Conservation (phyloP, 2,329 filamentous ascomycete genomes). For the Trichoderma aggressivum region DNA sequence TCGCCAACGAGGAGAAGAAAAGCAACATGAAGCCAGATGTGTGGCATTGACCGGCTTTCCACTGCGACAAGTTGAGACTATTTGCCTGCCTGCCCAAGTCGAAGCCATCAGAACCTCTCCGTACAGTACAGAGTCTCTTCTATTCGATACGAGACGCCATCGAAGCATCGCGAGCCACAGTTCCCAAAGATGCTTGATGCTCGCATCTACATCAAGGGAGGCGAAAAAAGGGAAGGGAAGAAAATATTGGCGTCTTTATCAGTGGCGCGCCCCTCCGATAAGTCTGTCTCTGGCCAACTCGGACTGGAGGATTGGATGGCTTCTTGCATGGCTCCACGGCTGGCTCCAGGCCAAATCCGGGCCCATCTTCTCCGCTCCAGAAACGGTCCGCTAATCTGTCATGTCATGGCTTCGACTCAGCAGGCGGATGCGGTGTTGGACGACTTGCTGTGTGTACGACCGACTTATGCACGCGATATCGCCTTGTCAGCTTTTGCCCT, state of each 20-base stretch:
- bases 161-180: background rate
- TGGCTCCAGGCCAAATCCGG: background rate
- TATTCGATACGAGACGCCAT: background rate
- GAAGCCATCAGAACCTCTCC: background rate
- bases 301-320: background rate
- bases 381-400: conserved; percentile 7
- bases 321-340: background rate
- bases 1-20: background rate
- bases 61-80: background rate
- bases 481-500: background rate
- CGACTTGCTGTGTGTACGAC: background rate
- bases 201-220: background rate
- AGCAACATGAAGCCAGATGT: background rate
- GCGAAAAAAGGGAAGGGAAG: background rate
- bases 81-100: background rate
- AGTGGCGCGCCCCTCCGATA: conserved; percentile 6
- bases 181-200: background rate
- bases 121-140: background rate
- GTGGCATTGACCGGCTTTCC: background rate
- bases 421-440: background rate
- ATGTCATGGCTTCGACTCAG: background rate
- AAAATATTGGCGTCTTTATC: background rate
- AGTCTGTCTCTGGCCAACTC: background rate
- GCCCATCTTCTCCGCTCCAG: conserved; percentile 12
- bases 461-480: background rate